These are phyloP conservation scores for Colletotrichum melonis DNA, from an alignment of 2,329 filamentous ascomycete genomes.

Conservation along the genomic window DNA sequence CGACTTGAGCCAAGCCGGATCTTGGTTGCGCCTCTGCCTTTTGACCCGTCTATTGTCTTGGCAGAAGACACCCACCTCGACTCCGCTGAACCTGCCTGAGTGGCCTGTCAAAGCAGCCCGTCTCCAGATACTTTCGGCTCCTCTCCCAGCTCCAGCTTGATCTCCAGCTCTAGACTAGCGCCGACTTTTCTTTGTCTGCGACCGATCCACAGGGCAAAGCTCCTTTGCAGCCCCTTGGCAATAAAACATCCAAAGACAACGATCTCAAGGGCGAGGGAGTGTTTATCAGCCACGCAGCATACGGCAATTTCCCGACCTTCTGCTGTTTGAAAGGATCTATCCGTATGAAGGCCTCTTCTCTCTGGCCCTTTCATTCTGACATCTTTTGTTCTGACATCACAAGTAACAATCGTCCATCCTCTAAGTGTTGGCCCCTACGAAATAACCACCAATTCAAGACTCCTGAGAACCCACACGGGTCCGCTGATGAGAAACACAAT, in stretches of 20 bases:
- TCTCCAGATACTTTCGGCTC: not conserved
- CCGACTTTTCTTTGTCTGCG: conserved; percentile 11
- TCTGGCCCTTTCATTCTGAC: not conserved
- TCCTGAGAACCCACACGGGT: conserved; percentile 1
- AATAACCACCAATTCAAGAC: not conserved
- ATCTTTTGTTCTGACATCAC: not conserved
- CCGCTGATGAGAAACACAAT: conserved; percentile 25
- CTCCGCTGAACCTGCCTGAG: not conserved
- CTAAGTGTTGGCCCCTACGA: not conserved
- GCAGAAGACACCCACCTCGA: not conserved
- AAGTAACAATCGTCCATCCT: no score
- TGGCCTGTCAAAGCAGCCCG: not conserved
- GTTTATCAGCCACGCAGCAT: not conserved
- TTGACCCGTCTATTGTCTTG: conserved; percentile 19
- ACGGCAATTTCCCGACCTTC: not conserved
- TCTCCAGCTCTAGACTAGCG: not conserved
- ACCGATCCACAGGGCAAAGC: conserved; percentile 5
- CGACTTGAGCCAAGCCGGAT: conserved; percentile 22
- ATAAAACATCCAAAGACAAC: not conserved
- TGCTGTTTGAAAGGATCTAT: not conserved
- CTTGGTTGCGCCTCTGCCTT: conserved; percentile 1
- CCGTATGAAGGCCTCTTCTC: not conserved
- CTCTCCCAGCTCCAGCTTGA: not conserved
- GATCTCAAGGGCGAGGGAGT: not conserved
- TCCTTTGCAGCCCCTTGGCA: conserved; percentile 22